Percentiles rank a stretch among this genome's conserved stretches.
phyloP scores from a whole-genome alignment of 140 eudicot genomes.

The Flaveria floridana region DNA sequence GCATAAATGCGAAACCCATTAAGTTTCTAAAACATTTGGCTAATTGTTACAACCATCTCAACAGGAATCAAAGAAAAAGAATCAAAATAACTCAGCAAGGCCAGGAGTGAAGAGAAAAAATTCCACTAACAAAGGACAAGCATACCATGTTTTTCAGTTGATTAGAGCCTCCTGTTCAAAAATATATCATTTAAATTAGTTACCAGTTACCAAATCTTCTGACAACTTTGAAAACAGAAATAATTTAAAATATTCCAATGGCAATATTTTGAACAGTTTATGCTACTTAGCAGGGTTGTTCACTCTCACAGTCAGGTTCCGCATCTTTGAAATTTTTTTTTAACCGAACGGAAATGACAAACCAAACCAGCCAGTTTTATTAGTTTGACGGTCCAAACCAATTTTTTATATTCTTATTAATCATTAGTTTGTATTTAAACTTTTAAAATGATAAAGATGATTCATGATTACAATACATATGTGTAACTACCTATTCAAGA shows the following conservation, averaged over 20 bases:
- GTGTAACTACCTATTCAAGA: background rate
- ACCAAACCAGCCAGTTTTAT: background rate
- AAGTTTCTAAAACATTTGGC: background rate
- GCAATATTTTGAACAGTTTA: background rate
- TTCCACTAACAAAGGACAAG: slow-evolving; percentile 9
- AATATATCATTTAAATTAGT: background rate
- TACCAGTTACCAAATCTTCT: slow-evolving; percentile 20
- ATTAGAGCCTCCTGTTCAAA: slow-evolving; percentile 24
- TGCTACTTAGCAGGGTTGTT: background rate
- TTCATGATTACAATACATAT: background rate
- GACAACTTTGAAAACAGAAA: slow-evolving; percentile 8
- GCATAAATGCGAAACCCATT: background rate
- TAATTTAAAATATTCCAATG: background rate
- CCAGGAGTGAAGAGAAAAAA: slow-evolving; percentile 9
- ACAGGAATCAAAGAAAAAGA: background rate
- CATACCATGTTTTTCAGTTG: slow-evolving; percentile 30
- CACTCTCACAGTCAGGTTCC: background rate
- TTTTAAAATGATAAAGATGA: background rate
- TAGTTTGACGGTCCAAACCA: too few relatives aligned
- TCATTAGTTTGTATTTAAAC: too few relatives aligned
- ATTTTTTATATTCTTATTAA: too few relatives aligned
- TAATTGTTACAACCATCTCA: background rate
- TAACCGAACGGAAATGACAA: background rate
- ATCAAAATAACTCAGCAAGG: background rate
- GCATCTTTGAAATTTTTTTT: background rate